A percentile compares a stretch with the other conserved stretches of the same genome.
phyloP scores from a whole-genome alignment of 805 yeast genomes.

The Yarrowia sp. region DNA sequence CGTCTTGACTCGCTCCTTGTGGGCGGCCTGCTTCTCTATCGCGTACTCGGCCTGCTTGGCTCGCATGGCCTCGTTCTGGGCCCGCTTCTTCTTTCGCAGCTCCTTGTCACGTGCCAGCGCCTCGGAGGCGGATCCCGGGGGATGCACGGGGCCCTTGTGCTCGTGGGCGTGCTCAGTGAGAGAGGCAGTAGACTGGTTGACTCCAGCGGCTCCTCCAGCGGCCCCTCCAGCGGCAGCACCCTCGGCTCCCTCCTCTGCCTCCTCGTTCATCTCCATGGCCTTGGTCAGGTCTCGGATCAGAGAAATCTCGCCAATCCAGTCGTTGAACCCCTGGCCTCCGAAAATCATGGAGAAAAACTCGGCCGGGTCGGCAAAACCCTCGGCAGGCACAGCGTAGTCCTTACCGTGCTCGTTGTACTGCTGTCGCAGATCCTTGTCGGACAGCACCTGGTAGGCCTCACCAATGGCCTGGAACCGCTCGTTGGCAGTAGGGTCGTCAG shows the following conservation, averaged over 20 bases:
- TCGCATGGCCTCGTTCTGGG: conserved; percentile 45
- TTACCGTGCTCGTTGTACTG: conserved; percentile 86
- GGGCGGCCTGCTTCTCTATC: conserved; percentile 66
- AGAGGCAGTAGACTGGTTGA: not conserved
- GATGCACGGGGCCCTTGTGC: not conserved
- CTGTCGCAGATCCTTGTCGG: conserved; percentile 64
- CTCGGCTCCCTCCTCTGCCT: conserved; percentile 39
- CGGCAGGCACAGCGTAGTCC: conserved; percentile 64
- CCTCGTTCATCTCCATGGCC: conserved; percentile 49
- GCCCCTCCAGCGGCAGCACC: conserved; percentile 28
- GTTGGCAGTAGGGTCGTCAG: conserved; percentile 89
- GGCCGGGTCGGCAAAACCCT: conserved; percentile 76
- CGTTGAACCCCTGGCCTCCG: conserved; percentile 86
- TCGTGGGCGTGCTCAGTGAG: not conserved
- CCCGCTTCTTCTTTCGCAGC: conserved; percentile 38
- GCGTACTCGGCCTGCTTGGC: conserved; percentile 64
- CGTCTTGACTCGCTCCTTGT: conserved; percentile 61
- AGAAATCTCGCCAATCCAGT: conserved; percentile 81
- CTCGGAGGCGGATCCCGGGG: conserved; percentile 27
- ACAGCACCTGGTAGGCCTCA: conserved; percentile 57
- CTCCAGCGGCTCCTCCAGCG: not conserved
- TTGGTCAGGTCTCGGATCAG: conserved; percentile 73
- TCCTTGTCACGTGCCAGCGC: conserved; percentile 30
- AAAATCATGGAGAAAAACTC: conserved; percentile 83
- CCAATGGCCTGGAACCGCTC: conserved; percentile 74